phyloP scores from a whole-genome alignment of 176 grass and related monocot species.

The Pharus latifolius region DNA sequence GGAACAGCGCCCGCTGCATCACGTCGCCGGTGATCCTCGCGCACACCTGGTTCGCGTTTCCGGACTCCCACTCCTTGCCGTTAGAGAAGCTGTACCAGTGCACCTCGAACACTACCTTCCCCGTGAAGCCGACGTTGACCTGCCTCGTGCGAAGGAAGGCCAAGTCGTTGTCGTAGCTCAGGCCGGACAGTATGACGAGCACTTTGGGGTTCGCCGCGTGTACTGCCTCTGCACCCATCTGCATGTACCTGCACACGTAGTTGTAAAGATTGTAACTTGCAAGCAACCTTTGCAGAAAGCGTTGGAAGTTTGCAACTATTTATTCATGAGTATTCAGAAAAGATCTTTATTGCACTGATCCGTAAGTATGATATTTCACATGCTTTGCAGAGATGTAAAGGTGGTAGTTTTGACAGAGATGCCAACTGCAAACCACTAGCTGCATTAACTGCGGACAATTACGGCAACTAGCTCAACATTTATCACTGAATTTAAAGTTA shows the following conservation, averaged over 20 bases:
- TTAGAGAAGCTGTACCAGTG: conserved; percentile 97
- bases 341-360: too few species aligned
- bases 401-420: too few species aligned
- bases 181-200: conserved; percentile 70
- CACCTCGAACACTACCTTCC: conserved; percentile 74
- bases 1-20: conserved; percentile 52
- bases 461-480: background rate
- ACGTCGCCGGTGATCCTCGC: conserved; percentile 33
- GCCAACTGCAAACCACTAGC: conserved; percentile 23
- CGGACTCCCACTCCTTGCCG: conserved; percentile 32
- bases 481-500: background rate
- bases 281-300: background rate
- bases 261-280: too few species aligned
- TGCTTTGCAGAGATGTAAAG: conserved; percentile 3
- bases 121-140: conserved; percentile 43
- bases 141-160: conserved; percentile 45
- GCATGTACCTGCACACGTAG: conserved; percentile 65
- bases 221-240: conserved; percentile 73
- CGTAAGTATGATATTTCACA: too few species aligned
- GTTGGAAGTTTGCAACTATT: background rate
- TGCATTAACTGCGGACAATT: conserved; percentile 13
- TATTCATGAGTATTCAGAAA: too few species aligned
- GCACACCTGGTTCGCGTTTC: conserved; percentile 73
- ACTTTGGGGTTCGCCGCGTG: conserved; percentile 50
- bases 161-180: conserved; percentile 79